Evolutionary conservation across 1,139 yeast species (phyloP).

Genomic region (Arxiozyma telluris): DNA sequence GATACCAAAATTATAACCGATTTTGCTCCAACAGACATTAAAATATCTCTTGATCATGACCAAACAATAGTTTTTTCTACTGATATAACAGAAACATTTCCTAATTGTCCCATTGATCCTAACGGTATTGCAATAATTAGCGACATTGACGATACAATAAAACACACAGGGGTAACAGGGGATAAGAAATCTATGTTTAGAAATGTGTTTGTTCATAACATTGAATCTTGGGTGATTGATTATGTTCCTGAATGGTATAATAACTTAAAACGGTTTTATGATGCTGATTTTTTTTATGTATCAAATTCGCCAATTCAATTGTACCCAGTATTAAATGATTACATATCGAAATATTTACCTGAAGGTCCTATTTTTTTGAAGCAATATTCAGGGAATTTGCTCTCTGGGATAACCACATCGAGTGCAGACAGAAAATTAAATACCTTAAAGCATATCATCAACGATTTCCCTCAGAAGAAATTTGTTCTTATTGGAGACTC

Average conservation of each 20-base stretch:
- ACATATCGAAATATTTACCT: conserved; percentile 53
- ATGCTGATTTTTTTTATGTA: conserved; percentile 73
- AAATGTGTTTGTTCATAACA: conserved; percentile 62
- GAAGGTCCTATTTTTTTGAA: conserved; percentile 68
- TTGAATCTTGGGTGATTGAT: conserved; percentile 58
- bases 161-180: conserved; percentile 81
- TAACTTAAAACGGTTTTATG: conserved; percentile 33
- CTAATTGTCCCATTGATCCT: conserved; percentile 22
- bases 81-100: conserved; percentile 10
- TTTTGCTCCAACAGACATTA: conserved; percentile 46
- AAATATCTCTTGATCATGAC: conserved; percentile 21
- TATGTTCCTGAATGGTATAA: conserved; percentile 68
- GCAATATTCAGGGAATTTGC: conserved; percentile 71
- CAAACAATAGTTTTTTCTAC: conserved; percentile 10
- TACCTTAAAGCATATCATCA: conserved; percentile 53
- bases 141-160: conserved; percentile 92
- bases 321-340: conserved; percentile 54
- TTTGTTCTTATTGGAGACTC: conserved; percentile 89
- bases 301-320: conserved; percentile 94
- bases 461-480: conserved; percentile 67
- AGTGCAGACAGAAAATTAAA: conserved; percentile 70
- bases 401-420: conserved; percentile 78
- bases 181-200: conserved; percentile 76
- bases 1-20: conserved; percentile 40
- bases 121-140: conserved; percentile 63